These are phyloP conservation scores for Candida xiaguanensis DNA, from an alignment of 805 yeast species.

Conservation along the genomic window DNA sequence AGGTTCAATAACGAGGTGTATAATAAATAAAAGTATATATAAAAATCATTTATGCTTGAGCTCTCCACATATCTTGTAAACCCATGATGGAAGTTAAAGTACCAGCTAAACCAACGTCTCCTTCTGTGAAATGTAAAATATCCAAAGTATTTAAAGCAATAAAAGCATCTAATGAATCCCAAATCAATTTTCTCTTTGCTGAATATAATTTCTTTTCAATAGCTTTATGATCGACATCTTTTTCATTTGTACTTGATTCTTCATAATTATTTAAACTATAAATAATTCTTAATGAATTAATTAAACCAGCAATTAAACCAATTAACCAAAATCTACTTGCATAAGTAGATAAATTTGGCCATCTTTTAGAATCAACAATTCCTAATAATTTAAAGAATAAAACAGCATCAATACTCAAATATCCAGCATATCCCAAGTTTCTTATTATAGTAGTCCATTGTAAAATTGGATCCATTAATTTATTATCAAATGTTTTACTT, in stretches of 20 bases:
- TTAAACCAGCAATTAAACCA: slow-evolving; percentile 61
- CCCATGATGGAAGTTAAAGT: slow-evolving; percentile 77
- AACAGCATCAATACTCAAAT: slow-evolving; percentile 60
- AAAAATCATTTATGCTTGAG: slow-evolving; percentile 12
- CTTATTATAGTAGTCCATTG: slow-evolving; percentile 52
- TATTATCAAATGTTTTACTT: slow-evolving; percentile 62
- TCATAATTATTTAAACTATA: slow-evolving; percentile 13
- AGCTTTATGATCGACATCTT: slow-evolving; percentile 30
- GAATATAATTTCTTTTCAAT: slow-evolving; percentile 42
- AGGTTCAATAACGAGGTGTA: neutral
- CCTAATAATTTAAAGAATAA: slow-evolving; percentile 61
- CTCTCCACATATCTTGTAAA: slow-evolving; percentile 65
- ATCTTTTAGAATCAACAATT: slow-evolving; percentile 45
- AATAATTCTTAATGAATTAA: slow-evolving; percentile 41
- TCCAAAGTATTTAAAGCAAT: slow-evolving; percentile 71
- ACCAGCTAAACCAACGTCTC: slow-evolving; percentile 81
- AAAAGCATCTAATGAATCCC: slow-evolving; percentile 73
- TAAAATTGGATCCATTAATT: slow-evolving; percentile 58
- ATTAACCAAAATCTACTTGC: slow-evolving; percentile 75
- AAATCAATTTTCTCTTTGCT: slow-evolving; percentile 61
- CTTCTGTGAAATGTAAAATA: slow-evolving; percentile 63
- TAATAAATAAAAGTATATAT: slow-evolving; percentile 4
- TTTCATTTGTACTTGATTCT: slow-evolving; percentile 13
- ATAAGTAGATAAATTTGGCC: slow-evolving; percentile 49
- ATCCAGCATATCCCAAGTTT: slow-evolving; percentile 60